phyloP scores from a whole-genome alignment of 2,329 filamentous ascomycete species.

The Calonectria hawksworthii region DNA sequence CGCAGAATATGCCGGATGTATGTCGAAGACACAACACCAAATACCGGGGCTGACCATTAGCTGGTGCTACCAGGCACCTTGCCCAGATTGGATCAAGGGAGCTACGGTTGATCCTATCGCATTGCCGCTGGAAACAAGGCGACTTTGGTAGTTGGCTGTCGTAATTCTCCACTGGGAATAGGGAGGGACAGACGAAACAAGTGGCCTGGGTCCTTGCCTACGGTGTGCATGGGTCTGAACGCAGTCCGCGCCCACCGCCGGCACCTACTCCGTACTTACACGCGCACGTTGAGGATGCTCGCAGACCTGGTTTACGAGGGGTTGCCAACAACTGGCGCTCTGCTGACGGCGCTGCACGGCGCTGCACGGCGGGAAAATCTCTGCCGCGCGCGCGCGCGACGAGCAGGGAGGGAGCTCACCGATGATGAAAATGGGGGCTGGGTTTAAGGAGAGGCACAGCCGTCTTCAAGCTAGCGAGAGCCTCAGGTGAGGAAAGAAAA shows the following conservation, averaged over 20 bases:
- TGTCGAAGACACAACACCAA: constrained; percentile 29
- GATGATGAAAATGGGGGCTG: not conserved
- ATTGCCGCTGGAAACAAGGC: not conserved
- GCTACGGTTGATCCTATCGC: not conserved
- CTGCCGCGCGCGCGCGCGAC: not conserved
- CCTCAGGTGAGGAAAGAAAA: not conserved
- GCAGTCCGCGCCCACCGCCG: constrained; percentile 27
- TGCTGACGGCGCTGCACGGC: not conserved
- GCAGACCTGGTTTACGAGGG: not conserved
- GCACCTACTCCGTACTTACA: not conserved
- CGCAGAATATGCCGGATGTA: not conserved
- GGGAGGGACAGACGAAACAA: constrained; percentile 21
- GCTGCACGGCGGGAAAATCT: not conserved
- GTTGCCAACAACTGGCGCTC: not conserved
- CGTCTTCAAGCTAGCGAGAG: not conserved
- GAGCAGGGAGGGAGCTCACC: not conserved
- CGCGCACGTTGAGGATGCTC: not conserved
- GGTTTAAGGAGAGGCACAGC: not conserved
- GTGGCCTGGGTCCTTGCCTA: constrained; percentile 27
- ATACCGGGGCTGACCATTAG: constrained; percentile 28
- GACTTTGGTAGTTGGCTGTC: not conserved
- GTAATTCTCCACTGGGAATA: constrained; percentile 14
- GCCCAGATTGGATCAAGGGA: not conserved
- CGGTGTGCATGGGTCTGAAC: constrained; percentile 25
- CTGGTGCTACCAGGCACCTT: constrained; percentile 30